Conservation (phyloP, 345 rosid species). For the Boechera retrofracta region DNA sequence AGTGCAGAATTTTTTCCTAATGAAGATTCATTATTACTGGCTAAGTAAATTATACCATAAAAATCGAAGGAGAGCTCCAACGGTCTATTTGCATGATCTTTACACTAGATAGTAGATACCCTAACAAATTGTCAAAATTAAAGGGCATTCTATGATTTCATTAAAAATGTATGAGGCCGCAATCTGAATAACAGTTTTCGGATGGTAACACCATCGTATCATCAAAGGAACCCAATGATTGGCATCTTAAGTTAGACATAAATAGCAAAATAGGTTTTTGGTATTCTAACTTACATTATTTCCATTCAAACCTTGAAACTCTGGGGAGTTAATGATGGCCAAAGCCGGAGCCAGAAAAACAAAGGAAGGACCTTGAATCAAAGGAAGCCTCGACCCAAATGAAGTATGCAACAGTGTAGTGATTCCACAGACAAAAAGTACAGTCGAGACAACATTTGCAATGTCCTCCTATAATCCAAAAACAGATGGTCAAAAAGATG, state of each 20-base stretch:
- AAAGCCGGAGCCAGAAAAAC: conserved; percentile 91
- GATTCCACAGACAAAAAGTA: conserved; percentile 84
- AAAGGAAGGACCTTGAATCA: conserved; percentile 95
- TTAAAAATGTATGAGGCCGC: background rate
- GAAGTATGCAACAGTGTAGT: conserved; percentile 86
- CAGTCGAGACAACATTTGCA: conserved; percentile 83
- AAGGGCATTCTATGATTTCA: background rate
- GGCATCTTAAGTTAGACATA: background rate
- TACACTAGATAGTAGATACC: conserved; percentile 11
- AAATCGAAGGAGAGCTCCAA: background rate
- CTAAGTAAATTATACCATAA: background rate
- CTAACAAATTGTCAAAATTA: background rate
- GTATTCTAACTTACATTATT: conserved; percentile 60
- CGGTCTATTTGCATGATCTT: background rate
- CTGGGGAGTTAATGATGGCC: conserved; percentile 86
- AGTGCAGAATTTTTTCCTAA: background rate
- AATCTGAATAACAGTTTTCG: conserved; percentile 4
- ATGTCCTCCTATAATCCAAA: conserved; percentile 75
- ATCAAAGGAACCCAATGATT: conserved; percentile 7
- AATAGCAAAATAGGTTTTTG: conserved; percentile 1
- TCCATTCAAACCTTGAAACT: conserved; percentile 87
- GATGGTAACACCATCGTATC: background rate
- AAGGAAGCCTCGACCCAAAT: conserved; percentile 92
- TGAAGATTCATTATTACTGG: background rate
- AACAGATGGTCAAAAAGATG: background rate